Evolutionary conservation across 2,329 filamentous ascomycete genomes (phyloP), one percentile per base, ranked within the genome.

Genomic region (Curvularia sp.): DNA sequence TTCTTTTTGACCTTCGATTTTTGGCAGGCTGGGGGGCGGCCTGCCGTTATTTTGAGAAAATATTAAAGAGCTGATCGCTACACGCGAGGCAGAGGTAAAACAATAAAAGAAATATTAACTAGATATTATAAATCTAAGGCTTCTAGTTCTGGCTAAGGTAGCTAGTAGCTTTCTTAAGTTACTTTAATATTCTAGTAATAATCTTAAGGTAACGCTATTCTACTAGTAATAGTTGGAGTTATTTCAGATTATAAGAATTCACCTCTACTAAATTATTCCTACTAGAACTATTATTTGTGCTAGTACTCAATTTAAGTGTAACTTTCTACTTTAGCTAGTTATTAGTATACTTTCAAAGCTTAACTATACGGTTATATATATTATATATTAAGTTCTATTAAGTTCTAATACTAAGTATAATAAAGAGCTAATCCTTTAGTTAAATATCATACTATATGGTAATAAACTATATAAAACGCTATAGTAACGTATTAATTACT

Each of bases 361-460:
- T 58, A 32, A 61, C 6, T 25, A 21, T 50, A 8, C 38, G 23
- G 15, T 13, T 25, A 23, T 39, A 58, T 46, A 61, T 61, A 53
- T 61, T 43, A 38, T 49, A 58, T 19, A 36, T 61, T 25, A 32
- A 61, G 41, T 61, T 61, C 55, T 53, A 61, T 42, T 45, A 27
- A 25, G 30, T 61, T 36, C 55, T 55, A 7, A 61, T 18, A 32
- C 55, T n/a, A 8, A 13, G 9, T 19, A 59, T 47, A 30, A 53
- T 36, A 32, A 8, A 48, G 3, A 56, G 42, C 10, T 18, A 12
- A 15, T 57, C 8, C 3, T 53, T 53, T 25, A 38, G 23, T 13
- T 12, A 21, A 2, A 27, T 1, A 15, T 15, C 3, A 19, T n/a
- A n/a, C n/a, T 38, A 19, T n/a, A 28, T n/a, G 25, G 32, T 9